These are phyloP conservation scores for Penicillium sp. DNA, from an alignment of 2,329 filamentous ascomycete genomes.

Conservation along the genomic window DNA sequence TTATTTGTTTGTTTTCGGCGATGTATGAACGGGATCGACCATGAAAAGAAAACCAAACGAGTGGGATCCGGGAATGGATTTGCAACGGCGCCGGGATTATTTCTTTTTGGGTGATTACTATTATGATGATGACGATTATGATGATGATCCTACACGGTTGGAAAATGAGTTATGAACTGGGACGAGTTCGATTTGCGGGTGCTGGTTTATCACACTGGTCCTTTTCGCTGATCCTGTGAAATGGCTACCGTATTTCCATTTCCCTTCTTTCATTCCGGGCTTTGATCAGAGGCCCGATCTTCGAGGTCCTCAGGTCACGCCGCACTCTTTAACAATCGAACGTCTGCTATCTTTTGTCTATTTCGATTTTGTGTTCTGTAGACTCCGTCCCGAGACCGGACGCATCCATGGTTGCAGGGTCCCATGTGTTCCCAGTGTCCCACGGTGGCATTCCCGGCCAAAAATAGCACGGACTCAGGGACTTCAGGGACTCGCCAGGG, in stretches of 20 bases:
- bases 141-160: not conserved
- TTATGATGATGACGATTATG: not conserved
- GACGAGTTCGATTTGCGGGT: not conserved
- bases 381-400: not conserved
- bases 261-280: not conserved
- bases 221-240: not conserved
- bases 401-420: not conserved
- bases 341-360: not conserved
- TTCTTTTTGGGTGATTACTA: not conserved
- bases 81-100: slow-evolving; percentile 13
- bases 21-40: slow-evolving; percentile 12
- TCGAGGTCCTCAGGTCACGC: not conserved
- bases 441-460: slow-evolving; percentile 8
- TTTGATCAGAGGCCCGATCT: not conserved
- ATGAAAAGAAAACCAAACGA: not conserved
- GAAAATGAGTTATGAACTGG: not conserved
- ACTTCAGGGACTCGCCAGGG: slow-evolving; percentile 1
- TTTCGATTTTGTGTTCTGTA: not conserved
- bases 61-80: slow-evolving; percentile 17
- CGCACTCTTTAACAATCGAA: not conserved
- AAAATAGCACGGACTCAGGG: slow-evolving; percentile 13
- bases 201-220: not conserved
- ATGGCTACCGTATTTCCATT: not conserved
- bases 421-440: not conserved
- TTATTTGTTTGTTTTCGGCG: slow-evolving; percentile 2